Percentiles rank a stretch among this genome's conserved stretches.
Evolutionary conservation across 371 early-diverging fungal genomes (phyloP).

Genomic region (Rhizopus stolonifer): DNA sequence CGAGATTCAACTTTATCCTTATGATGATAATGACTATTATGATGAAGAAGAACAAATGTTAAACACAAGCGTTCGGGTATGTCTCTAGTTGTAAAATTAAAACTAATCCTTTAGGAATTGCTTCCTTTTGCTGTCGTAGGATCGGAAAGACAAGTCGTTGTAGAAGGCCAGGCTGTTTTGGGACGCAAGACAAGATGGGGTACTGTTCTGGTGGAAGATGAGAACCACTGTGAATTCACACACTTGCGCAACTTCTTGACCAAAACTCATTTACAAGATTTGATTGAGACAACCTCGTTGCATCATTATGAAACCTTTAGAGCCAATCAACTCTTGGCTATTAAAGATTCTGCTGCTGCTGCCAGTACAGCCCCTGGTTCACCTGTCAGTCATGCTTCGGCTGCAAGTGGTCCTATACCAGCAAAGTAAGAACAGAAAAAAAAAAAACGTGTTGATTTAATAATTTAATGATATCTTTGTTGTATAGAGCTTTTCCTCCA

Average conservation of each 20-base stretch:
- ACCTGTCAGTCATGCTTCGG: background rate
- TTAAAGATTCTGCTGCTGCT: constrained; percentile 56
- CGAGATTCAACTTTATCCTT: constrained; percentile 89
- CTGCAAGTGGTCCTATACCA: background rate
- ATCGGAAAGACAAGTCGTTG: constrained; percentile 77
- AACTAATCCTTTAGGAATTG: constrained; percentile 66
- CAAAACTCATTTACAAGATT: constrained; percentile 80
- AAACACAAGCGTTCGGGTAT: constrained; percentile 59
- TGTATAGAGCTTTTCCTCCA: background rate
- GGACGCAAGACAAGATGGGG: constrained; percentile 71
- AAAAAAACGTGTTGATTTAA: background rate
- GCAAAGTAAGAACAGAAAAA: background rate
- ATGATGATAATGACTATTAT: constrained; percentile 46
- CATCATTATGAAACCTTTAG: constrained; percentile 92
- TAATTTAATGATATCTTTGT: background rate
- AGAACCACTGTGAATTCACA: constrained; percentile 76
- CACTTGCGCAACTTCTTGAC: constrained; percentile 87
- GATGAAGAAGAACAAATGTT: constrained; percentile 74
- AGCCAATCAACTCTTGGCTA: constrained; percentile 78
- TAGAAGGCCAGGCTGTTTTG: constrained; percentile 75
- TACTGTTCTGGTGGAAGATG: constrained; percentile 69
- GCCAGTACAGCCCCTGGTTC: background rate
- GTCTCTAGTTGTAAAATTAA: no score
- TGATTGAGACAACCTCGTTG: constrained; percentile 84
- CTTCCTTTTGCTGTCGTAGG: constrained; percentile 88